Evolutionary conservation across 192 early-diverging fungal species (phyloP), one percentile per base, ranked within the genome.

Genomic region (Linnemannia schmuckeri): DNA sequence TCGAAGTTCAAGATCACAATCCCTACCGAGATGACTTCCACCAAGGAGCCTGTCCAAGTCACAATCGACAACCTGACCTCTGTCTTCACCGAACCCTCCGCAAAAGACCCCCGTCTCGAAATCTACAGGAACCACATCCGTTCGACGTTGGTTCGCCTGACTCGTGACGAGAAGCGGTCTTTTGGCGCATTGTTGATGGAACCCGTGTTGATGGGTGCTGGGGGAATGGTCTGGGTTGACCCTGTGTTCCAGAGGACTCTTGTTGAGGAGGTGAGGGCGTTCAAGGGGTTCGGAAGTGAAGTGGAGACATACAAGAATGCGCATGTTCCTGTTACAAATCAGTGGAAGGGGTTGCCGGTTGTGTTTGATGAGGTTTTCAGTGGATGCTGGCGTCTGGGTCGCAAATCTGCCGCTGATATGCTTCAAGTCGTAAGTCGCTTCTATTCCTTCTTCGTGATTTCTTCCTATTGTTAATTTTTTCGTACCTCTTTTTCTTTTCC

Each of bases 331-430:
- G 55, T 46, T 30, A 75, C 76, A 24, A 85, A 76, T 74, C 72
- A 42, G 82, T 91, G 92, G 87, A 89, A 88, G 90, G 92, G 83
- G 27, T 68, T 95, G 12, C 94, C 96, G 54, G 91, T 96, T 18
- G 93, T 97, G 30, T 95, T 93, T 87, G 96, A 97, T 88, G 96
- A 97, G 83, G 95, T 97, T 20, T 96, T 96, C 86, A 91, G 92
- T 38, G 95, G 95, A 47, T 90, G 94, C 88, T 93, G 92, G 88
- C 88, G 95, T 40, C 90, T 95, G 8, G 95, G 95, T 9, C 74
- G 90, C 33, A 79, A 86, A 37, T 89, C 91, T n/a, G 93, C 91
- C 13, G 81, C 90, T 1, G 89, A 93, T 69, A 89, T 93, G 77
- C 79, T 96, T 15, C 93, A 92, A 74, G 89, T 91, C 79, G 92